A percentile compares a stretch with the other conserved stretches of the same genome.
phyloP scores from a whole-genome alignment of 2,329 filamentous ascomycete species.

The Trichoderma lentiforme region DNA sequence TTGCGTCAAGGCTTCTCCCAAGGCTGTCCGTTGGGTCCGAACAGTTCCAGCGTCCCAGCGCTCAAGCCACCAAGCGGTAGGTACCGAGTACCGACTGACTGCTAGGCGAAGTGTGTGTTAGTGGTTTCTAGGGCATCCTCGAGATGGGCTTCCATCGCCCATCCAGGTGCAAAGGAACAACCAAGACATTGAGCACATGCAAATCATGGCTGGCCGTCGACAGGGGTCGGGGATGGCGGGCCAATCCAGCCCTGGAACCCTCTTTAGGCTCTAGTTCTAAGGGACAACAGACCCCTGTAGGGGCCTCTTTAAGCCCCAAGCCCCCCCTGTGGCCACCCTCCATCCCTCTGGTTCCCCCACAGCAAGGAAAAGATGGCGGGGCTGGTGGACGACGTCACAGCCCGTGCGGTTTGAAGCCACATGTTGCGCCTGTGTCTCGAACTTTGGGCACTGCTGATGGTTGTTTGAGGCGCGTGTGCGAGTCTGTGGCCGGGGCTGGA shows the following conservation, averaged over 20 bases:
- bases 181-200: not conserved
- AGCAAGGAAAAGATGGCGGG: not conserved
- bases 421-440: not conserved
- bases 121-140: not conserved
- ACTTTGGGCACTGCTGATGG: not conserved
- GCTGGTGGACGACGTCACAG: constrained; percentile 11
- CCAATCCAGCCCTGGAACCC: not conserved
- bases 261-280: not conserved
- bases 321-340: not conserved
- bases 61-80: not conserved
- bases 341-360: not conserved
- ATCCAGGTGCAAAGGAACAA: not conserved
- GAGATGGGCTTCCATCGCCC: not conserved
- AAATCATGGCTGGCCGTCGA: constrained; percentile 4
- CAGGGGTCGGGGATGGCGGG: constrained; percentile 7
- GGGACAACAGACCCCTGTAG: not conserved
- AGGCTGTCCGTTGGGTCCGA: not conserved
- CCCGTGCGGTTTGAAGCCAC: constrained; percentile 2
- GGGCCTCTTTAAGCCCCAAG: not conserved
- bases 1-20: constrained; percentile 13
- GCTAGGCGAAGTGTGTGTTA: not conserved
- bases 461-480: not conserved
- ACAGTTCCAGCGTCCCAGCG: not conserved
- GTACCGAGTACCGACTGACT: not conserved
- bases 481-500: not conserved